Base-by-base conservation (phyloP, 306 rosid genomes). In the Acacia acuminata region DNA sequence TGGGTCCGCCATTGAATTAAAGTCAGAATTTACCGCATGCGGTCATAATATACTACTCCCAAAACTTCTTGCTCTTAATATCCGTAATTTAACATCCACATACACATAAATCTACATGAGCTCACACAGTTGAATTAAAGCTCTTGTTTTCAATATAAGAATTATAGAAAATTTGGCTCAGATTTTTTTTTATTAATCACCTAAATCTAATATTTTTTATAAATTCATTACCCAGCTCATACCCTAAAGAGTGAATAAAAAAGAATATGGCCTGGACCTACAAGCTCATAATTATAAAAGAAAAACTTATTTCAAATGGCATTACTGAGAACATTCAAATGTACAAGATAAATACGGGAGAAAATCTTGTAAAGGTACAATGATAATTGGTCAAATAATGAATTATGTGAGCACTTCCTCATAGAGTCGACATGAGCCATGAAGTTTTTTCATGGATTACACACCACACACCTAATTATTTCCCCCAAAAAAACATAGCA, bases 381-480 rank as follows among this genome's bases (percentile, higher is more conserved):
- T 58, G 32, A 58, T 10, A n/a, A 55, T 20, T 19, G 63, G 27
- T 20, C 0, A 3, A 70, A 75, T 81, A 70, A 75, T 81, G 73
- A 58, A 73, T 3, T 71, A 44, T 38, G 16, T 80, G 67, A 30
- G 32, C 32, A 30, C 32, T n/a, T n/a, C n/a, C n/a, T n/a, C n/a
- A n/a, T n/a, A n/a, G n/a, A n/a, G n/a, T n/a, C n/a, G n/a, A 17
- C 64, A 63, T 60, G 27, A 34, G 53, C 75, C 34, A 16, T 74
- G 73, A 53, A 81, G 78, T 27, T n/a, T 22, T 50, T 77, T 22
- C 51, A 60, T 42, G 50, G 61, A 81, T 72, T 72, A 79, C 74
- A 43, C 14, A 61, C 10, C 40, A 75, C 40, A 75, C 36, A 71
- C 71, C 64, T 30, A 50, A 17, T 45, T 17, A 8, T 24, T 24